Conservation (phyloP, 345 rosid species). For the Salix purpurea region DNA sequence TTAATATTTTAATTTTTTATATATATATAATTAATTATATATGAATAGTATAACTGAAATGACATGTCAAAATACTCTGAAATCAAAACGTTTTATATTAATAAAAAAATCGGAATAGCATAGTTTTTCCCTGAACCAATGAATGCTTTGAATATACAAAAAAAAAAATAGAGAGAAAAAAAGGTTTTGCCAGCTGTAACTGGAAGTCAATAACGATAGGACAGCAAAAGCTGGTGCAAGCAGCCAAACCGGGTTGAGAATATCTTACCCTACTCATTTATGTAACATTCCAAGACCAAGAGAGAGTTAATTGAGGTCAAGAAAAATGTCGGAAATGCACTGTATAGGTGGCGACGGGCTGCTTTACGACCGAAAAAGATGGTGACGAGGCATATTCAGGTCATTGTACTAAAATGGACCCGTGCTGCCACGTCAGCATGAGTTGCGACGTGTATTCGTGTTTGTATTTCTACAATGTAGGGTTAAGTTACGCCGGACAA, state of each 20-base stretch:
- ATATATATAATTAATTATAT: too few relatives aligned
- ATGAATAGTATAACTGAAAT: too few relatives aligned
- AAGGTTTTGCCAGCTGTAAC: not conserved
- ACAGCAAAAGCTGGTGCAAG: not conserved
- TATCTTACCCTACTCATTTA: not conserved
- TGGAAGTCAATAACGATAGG: not conserved
- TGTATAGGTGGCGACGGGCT: not conserved
- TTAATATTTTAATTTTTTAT: too few relatives aligned
- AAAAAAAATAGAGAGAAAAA: too few relatives aligned
- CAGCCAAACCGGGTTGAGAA: not conserved
- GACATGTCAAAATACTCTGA: too few relatives aligned
- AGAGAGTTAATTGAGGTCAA: not conserved
- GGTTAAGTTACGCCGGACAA: not conserved
- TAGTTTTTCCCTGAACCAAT: too few relatives aligned
- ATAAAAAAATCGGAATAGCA: too few relatives aligned
- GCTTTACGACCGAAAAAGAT: not conserved
- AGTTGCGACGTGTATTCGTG: not conserved
- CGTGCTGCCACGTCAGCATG: not conserved
- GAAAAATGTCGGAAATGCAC: too few relatives aligned
- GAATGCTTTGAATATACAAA: too few relatives aligned
- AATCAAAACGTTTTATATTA: too few relatives aligned
- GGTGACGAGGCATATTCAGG: not conserved
- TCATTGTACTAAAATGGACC: not conserved
- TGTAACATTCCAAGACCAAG: not conserved
- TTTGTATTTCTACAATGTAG: not conserved